Evolutionary conservation across 345 rosid genomes (phyloP).

Genomic region (Clarkia xantiana): DNA sequence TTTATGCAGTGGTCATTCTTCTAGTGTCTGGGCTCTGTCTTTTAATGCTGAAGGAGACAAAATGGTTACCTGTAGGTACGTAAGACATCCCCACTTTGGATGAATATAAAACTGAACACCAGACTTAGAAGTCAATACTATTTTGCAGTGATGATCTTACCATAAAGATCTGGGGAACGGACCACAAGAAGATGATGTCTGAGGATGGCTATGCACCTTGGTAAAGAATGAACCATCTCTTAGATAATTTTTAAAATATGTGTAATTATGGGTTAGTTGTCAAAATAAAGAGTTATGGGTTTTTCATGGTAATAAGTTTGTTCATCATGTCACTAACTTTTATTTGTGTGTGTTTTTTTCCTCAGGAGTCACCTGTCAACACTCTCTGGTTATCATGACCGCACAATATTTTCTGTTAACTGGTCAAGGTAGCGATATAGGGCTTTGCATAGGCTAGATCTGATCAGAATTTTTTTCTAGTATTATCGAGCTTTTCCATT

Average conservation of each 20-base stretch:
- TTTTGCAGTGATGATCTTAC: slow-evolving; percentile 90
- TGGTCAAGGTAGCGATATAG: slow-evolving; percentile 71
- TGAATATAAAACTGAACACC: background rate
- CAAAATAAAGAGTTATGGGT: background rate
- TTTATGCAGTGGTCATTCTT: slow-evolving; percentile 61
- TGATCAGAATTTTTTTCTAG: too few relatives aligned
- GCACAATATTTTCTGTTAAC: slow-evolving; percentile 82
- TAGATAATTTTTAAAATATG: slow-evolving; percentile 5
- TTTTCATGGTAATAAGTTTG: background rate
- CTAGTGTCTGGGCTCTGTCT: slow-evolving; percentile 79
- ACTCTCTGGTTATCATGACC: slow-evolving; percentile 87
- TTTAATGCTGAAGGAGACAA: slow-evolving; percentile 74
- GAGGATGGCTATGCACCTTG: slow-evolving; percentile 64
- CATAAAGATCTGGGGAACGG: slow-evolving; percentile 71
- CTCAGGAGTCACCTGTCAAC: slow-evolving; percentile 75
- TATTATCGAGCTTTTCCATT: too few relatives aligned
- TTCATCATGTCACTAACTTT: background rate
- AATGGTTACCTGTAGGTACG: slow-evolving; percentile 90
- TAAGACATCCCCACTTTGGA: slow-evolving; percentile 1
- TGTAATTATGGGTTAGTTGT: too few relatives aligned
- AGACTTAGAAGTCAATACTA: slow-evolving; percentile 8
- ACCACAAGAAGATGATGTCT: slow-evolving; percentile 39
- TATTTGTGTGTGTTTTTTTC: background rate
- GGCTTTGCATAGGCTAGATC: too few relatives aligned
- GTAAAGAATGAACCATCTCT: slow-evolving; percentile 31